phyloP scores from a whole-genome alignment of 2,329 filamentous ascomycete genomes.

The Rutstroemia sp. region DNA sequence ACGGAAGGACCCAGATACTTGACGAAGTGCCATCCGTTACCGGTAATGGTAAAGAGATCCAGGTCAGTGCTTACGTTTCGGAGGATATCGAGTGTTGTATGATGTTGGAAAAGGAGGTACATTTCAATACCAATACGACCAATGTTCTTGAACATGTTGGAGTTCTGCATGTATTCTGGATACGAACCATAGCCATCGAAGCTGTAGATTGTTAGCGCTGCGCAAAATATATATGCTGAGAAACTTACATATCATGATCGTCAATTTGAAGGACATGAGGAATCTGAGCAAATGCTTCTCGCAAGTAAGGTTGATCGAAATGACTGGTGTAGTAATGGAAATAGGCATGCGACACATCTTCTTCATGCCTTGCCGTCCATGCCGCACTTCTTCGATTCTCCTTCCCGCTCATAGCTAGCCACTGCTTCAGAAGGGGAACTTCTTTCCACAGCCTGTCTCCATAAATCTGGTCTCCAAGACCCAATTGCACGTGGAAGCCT shows the following conservation, averaged over 20 bases:
- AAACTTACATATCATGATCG: constrained; percentile 91
- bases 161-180: constrained; percentile 96
- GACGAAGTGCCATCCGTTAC: constrained; percentile 97
- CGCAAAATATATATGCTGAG: background rate
- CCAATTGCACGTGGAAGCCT: constrained; percentile 90
- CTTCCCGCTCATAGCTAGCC: constrained; percentile 87
- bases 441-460: constrained; percentile 96
- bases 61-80: constrained; percentile 81
- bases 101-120: constrained; percentile 97
- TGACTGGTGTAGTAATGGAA: constrained; percentile 99
- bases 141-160: constrained; percentile 97
- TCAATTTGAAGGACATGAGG: constrained; percentile 89
- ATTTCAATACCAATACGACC: constrained; percentile 92
- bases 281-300: constrained; percentile 96
- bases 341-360: constrained; percentile 92
- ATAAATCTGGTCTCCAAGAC: constrained; percentile 90
- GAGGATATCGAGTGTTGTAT: constrained; percentile 89
- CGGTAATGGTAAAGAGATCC: constrained; percentile 93
- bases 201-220: constrained; percentile 37
- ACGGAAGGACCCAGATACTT: constrained; percentile 92
- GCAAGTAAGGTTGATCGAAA: constrained; percentile 90
- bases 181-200: constrained; percentile 98
- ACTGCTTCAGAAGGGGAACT: constrained; percentile 86
- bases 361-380: constrained; percentile 92
- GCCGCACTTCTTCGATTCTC: constrained; percentile 83